Base-by-base conservation (phyloP, 768 basidiomycete species). In the Kwoniella mangroviensis region DNA sequence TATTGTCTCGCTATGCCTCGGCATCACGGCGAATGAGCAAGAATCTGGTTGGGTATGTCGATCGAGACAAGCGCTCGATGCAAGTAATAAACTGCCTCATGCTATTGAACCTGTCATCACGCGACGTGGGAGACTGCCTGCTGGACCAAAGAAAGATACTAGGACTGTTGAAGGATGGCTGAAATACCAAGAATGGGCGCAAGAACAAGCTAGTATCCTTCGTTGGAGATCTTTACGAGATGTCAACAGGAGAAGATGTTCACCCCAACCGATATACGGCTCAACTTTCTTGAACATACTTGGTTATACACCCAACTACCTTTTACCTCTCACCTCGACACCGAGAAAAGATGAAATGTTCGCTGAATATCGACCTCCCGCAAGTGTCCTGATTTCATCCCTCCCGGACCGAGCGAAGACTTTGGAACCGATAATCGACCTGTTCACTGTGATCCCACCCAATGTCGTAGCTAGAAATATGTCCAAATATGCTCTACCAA, bases 381-480 rank as follows among this genome's bases (percentile, higher is more conserved):
- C 86, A 17, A 86, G 89, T 55, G 81, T 79, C 19, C 84, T 87
- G 28, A 85, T 96, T 71, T 88, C 88, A 69, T 91, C 93, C 5
- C 89, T 90, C 74, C 83, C 84, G 9, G 81, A 85, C 15, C 88
- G 94, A 13, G 87, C 88, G 2, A 83, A 87, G 53, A 86, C 87
- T 0, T 85, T 90, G 83, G 84, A 85, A 1, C 80, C 82, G 21
- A 70, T 87, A 21, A 83, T 96, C 62, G 88, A 91, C 64, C 84
- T 83, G 24, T 98, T 96, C 78, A 89, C 90, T 0, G 93, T 93
- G 74, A 88, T 88, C 21, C 94, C 94, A 0, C 92, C 94, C 0
- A 76, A 88, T 1, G 92, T 87, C 0, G 89, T 94, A 17, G 91
- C 91, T 13, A 84, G 86, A 34, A 93, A 94, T 81, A 79, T 97